Base-by-base conservation (phyloP, 106 monocot genomes). In the Dioscorea dumetorum region DNA sequence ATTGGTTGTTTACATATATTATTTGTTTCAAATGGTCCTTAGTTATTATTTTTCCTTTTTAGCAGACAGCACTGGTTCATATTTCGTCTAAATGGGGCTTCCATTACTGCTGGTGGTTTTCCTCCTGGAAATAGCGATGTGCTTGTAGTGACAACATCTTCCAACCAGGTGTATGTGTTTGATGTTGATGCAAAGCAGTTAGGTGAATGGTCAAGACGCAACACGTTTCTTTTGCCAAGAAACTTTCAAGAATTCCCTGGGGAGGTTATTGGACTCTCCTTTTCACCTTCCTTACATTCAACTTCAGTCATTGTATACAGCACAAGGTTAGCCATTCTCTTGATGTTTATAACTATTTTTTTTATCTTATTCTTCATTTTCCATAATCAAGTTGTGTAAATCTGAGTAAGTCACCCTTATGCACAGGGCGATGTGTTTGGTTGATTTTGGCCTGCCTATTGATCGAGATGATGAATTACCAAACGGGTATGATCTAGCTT, bases 161-260 rank as follows among this genome's bases (percentile, higher is more conserved):
- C 73, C 48, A 99, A 99, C 67, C 82, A 87, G 63, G 87, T 99
- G 2, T 90, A 90, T 75, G 84, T 84, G 19, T 77, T 99, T 78
- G 92, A 99, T 73, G 90, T 99, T 18, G 97, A 99, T 73, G 86
- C 84, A 65, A 99, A 90, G 76, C 80, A 84, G 67, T 60, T 93
- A 61, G 90, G 92, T 19, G 85, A 93, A 73, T 99, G 97, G 97
- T 99, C 97, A 22, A 93, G 78, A 56, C 73, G 48, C 8, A 68
- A 90, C 35, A 83, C 74, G 9, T 74, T 56, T 52, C 33, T 71
- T 66, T 58, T 99, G 49, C 97, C 97, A 56, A 80, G 82, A 77
- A 89, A 84, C 75, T 99, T 99, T 74, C 97, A 81, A 49, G 97
- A 99, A 54, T 99, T 99, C 67, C 97, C 97, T 16, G 97, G 97